phyloP scores from a whole-genome alignment of 352 stramenopile species.

The Phytophthora boehmeriae region DNA sequence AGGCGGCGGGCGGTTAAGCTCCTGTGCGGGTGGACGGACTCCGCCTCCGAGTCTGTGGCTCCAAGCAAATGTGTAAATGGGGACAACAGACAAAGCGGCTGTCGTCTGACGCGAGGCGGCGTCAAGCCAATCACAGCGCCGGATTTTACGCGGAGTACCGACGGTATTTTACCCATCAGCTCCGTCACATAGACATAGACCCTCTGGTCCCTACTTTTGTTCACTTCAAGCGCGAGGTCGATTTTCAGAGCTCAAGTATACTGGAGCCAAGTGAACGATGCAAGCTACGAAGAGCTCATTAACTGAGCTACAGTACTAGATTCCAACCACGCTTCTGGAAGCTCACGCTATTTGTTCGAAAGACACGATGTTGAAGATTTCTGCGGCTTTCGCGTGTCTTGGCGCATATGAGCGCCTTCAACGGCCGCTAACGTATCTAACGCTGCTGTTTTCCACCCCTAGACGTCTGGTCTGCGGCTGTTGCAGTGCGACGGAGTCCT shows the following conservation, averaged over 20 bases:
- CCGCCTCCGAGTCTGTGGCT: constrained; percentile 5
- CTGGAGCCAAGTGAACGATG: neutral
- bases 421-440: neutral
- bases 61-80: neutral
- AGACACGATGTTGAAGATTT: neutral
- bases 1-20: constrained; percentile 9
- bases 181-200: constrained; percentile 31
- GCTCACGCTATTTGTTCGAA: too few relatives aligned
- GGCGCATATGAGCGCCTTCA: neutral
- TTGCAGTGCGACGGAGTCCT: too few relatives aligned
- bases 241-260: constrained; percentile 5
- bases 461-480: too few relatives aligned
- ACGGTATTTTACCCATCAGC: constrained; percentile 24
- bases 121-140: neutral
- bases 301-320: too few relatives aligned
- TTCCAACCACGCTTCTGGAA: too few relatives aligned
- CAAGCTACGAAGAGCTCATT: too few relatives aligned
- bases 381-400: neutral
- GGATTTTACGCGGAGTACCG: neutral
- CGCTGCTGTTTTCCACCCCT: too few relatives aligned
- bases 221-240: constrained; percentile 3
- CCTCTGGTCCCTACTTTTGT: neutral
- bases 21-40: constrained; percentile 18
- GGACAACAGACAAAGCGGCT: too few relatives aligned
- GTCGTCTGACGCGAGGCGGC: too few relatives aligned